Conservation (phyloP, 306 rosid genomes). For the Acacia crassicarpa region DNA sequence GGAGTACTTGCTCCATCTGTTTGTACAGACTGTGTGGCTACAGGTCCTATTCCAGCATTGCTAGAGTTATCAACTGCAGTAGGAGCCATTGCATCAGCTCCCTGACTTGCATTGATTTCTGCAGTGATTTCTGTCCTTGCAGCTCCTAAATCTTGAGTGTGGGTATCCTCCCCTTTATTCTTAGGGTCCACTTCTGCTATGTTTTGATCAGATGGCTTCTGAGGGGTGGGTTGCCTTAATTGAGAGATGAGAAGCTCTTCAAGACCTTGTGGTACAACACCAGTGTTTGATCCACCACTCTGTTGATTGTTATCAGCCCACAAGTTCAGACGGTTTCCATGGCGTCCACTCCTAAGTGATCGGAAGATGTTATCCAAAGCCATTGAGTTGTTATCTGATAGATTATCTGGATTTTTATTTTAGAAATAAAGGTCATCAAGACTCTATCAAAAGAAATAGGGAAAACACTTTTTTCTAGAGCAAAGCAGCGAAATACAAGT, state of each 20-base stretch:
- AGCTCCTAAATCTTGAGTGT: slow-evolving; percentile 51
- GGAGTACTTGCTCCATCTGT: slow-evolving; percentile 50
- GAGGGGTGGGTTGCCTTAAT: slow-evolving; percentile 72
- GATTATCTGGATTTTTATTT: slow-evolving; percentile 47
- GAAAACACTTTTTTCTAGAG: neutral
- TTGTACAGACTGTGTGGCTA: slow-evolving; percentile 52
- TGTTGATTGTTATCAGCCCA: slow-evolving; percentile 84
- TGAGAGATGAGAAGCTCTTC: slow-evolving; percentile 89
- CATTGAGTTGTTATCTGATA: slow-evolving; percentile 57
- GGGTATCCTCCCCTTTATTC: slow-evolving; percentile 49
- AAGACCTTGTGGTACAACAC: slow-evolving; percentile 76
- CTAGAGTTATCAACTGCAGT: slow-evolving; percentile 37
- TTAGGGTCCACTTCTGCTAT: slow-evolving; percentile 43
- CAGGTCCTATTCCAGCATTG: slow-evolving; percentile 48
- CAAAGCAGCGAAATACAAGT: neutral
- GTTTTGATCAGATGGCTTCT: slow-evolving; percentile 58
- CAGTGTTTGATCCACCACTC: slow-evolving; percentile 67
- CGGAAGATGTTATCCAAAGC: slow-evolving; percentile 83
- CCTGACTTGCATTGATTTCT: slow-evolving; percentile 56
- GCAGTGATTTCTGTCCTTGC: slow-evolving; percentile 50
- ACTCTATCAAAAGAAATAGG: neutral
- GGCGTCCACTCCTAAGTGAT: slow-evolving; percentile 91
- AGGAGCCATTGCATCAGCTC: slow-evolving; percentile 39
- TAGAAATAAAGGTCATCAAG: neutral
- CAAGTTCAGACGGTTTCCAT: slow-evolving; percentile 82